phyloP scores from a whole-genome alignment of 2,329 filamentous ascomycete species.

The Nothophaeocryptopus gaeumannii region DNA sequence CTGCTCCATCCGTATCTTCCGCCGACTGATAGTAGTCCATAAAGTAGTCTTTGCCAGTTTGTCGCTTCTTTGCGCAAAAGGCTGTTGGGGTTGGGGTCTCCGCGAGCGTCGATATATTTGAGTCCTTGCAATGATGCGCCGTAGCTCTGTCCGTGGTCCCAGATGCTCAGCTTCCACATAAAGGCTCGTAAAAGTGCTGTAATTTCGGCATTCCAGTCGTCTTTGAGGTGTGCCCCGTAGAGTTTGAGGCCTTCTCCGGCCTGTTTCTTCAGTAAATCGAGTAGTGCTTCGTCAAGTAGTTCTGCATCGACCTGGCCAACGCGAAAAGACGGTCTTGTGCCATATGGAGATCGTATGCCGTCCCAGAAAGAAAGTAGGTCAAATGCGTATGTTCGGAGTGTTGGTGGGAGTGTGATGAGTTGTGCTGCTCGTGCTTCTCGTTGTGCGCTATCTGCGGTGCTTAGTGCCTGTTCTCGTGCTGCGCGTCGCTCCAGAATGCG shows the following conservation, averaged over 20 bases:
- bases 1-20: constrained; percentile 88
- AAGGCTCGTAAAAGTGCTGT: constrained; percentile 70
- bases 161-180: constrained; percentile 91
- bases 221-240: constrained; percentile 72
- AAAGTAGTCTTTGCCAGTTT: constrained; percentile 77
- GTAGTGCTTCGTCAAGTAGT: constrained; percentile 86
- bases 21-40: constrained; percentile 80
- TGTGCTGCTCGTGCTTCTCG: constrained; percentile 38
- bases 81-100: constrained; percentile 12
- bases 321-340: constrained; percentile 80
- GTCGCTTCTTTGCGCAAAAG: constrained; percentile 62
- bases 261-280: constrained; percentile 80
- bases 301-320: constrained; percentile 97
- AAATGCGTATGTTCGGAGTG: constrained; percentile 48
- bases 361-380: constrained; percentile 57
- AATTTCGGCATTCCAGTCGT: constrained; percentile 87
- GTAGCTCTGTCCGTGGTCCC: constrained; percentile 95
- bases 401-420: constrained; percentile 47
- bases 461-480: constrained; percentile 57
- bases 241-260: constrained; percentile 86
- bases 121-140: constrained; percentile 90
- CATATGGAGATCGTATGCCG: constrained; percentile 67
- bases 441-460: constrained; percentile 52
- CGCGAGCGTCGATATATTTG: constrained; percentile 79
- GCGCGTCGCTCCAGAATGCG: constrained; percentile 78